Percentiles rank a stretch among this genome's conserved stretches.
phyloP scores from a whole-genome alignment of 2,329 filamentous ascomycete species.

The Sclerotinia trifoliorum region DNA sequence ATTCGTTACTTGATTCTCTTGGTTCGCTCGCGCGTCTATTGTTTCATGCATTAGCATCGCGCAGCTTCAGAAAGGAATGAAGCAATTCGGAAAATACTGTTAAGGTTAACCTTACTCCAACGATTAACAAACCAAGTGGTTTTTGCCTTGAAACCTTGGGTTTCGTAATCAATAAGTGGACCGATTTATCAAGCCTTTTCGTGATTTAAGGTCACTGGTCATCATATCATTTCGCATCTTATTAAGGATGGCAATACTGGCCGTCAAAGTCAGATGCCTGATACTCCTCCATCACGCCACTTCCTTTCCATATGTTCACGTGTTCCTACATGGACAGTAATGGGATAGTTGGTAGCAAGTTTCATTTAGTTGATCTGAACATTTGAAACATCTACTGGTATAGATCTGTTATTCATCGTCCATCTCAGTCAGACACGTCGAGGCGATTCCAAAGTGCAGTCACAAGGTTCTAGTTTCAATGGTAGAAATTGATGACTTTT shows the following conservation, averaged over 20 bases:
- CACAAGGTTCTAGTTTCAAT: neutral
- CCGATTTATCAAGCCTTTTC: slow-evolving; percentile 2
- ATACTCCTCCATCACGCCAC: slow-evolving; percentile 4
- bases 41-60: slow-evolving; percentile 14
- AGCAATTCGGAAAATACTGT: neutral
- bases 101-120: neutral
- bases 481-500: neutral
- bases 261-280: slow-evolving; percentile 5
- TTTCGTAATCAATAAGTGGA: neutral
- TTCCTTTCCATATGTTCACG: neutral
- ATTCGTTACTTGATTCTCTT: neutral
- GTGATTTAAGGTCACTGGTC: neutral
- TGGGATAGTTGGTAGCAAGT: neutral
- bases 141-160: neutral
- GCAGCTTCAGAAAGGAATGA: neutral
- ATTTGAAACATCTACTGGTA: neutral
- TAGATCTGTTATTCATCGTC: neutral
- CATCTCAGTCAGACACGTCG: slow-evolving; percentile 1
- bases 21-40: slow-evolving; percentile 4
- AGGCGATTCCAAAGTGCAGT: neutral
- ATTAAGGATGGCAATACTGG: slow-evolving; percentile 10
- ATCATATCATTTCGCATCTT: neutral
- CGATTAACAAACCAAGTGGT: slow-evolving; percentile 8
- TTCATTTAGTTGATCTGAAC: slow-evolving; percentile 1
- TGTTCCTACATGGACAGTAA: neutral